phyloP scores from a whole-genome alignment of 768 basidiomycete genomes.

The Hericium rajendrae region DNA sequence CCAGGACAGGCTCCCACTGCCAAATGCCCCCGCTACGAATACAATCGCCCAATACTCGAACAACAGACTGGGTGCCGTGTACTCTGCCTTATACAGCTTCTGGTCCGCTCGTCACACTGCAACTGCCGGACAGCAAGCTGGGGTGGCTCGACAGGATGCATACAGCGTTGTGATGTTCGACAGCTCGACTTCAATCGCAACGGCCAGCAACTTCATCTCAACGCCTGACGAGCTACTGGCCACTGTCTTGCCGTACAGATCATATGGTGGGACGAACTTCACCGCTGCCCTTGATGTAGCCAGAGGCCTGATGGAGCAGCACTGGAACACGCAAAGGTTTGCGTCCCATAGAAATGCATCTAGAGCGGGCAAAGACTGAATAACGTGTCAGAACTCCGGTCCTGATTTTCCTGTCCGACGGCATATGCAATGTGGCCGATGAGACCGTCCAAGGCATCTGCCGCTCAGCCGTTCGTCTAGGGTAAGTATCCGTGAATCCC shows the following conservation, averaged over 20 bases:
- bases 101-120: slow-evolving; percentile 43
- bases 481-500: slow-evolving; percentile 22
- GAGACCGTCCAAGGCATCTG: slow-evolving; percentile 30
- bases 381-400: slow-evolving; percentile 31
- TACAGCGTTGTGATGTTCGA: slow-evolving; percentile 48
- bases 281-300: slow-evolving; percentile 28
- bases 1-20: slow-evolving; percentile 34
- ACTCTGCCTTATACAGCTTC: slow-evolving; percentile 44
- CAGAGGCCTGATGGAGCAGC: slow-evolving; percentile 28
- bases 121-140: slow-evolving; percentile 11
- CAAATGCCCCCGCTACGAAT: slow-evolving; percentile 30
- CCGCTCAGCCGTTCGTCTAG: slow-evolving; percentile 31
- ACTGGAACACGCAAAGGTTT: slow-evolving; percentile 45
- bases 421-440: slow-evolving; percentile 33
- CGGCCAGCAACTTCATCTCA: slow-evolving; percentile 39
- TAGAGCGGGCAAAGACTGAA: not conserved
- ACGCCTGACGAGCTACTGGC: slow-evolving; percentile 36
- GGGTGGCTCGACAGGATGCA: slow-evolving; percentile 33
- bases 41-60: slow-evolving; percentile 27
- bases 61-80: slow-evolving; percentile 51
- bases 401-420: slow-evolving; percentile 52
- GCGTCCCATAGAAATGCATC: not conserved
- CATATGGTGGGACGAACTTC: slow-evolving; percentile 35
- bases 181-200: slow-evolving; percentile 7
- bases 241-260: slow-evolving; percentile 23